Percentiles rank a stretch among this genome's conserved stretches.
These are phyloP conservation scores for Sisymbrium altissimum DNA, from an alignment of 345 rosid species.

Conservation along the genomic window DNA sequence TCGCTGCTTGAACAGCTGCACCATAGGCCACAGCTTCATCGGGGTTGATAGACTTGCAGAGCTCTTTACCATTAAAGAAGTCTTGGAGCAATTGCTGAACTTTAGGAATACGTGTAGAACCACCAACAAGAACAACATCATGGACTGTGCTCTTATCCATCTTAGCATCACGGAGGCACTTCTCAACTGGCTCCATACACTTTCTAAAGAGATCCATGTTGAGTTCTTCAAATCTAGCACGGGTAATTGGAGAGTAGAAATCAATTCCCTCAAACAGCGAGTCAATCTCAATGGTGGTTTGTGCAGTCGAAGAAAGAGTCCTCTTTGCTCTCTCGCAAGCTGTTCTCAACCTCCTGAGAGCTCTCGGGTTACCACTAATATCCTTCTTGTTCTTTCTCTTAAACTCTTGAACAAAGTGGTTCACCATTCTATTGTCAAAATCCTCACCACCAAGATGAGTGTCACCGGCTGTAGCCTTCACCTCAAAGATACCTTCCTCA, in stretches of 20 bases:
- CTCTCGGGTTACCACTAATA: slow-evolving; percentile 52
- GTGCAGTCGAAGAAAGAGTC: slow-evolving; percentile 50
- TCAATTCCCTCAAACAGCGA: slow-evolving; percentile 39
- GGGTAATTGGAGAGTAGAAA: slow-evolving; percentile 33
- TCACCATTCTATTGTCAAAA: slow-evolving; percentile 61
- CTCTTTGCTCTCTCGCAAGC: slow-evolving; percentile 45
- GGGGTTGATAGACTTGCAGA: slow-evolving; percentile 41
- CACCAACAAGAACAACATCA: slow-evolving; percentile 44
- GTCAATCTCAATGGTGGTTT: slow-evolving; percentile 40
- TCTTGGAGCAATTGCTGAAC: slow-evolving; percentile 38
- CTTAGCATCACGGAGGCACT: slow-evolving; percentile 36
- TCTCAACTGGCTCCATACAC: slow-evolving; percentile 43
- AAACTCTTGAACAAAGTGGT: slow-evolving; percentile 61
- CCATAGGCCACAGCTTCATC: slow-evolving; percentile 43
- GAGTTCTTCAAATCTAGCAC: slow-evolving; percentile 41
- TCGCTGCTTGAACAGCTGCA: slow-evolving; percentile 41
- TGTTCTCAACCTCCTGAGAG: slow-evolving; percentile 57
- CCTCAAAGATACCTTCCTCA: slow-evolving; percentile 66
- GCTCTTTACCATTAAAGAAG: slow-evolving; percentile 40
- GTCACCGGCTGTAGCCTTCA: slow-evolving; percentile 62
- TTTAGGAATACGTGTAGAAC: slow-evolving; percentile 42
- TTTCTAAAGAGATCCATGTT: slow-evolving; percentile 39
- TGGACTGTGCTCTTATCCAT: slow-evolving; percentile 32
- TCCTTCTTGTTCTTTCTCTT: slow-evolving; percentile 64
- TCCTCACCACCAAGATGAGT: slow-evolving; percentile 74